phyloP scores from a whole-genome alignment of 192 early-diverging fungal genomes.

The Umbelopsis sp. region DNA sequence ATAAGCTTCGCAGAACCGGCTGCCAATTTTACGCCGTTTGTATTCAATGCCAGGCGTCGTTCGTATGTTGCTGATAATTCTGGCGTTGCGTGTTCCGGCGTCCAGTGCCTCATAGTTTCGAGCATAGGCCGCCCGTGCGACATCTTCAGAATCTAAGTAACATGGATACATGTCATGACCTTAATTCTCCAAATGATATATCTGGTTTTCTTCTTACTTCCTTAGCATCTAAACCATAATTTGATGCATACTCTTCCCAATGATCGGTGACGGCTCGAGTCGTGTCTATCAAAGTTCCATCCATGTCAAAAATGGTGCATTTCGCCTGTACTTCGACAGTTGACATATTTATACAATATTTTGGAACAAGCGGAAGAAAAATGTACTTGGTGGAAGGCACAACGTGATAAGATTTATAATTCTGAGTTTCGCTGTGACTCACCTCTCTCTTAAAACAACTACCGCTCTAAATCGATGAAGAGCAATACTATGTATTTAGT shows the following conservation, averaged over 20 bases:
- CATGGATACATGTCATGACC: neutral
- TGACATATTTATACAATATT: too few relatives aligned
- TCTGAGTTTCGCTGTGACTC: too few relatives aligned
- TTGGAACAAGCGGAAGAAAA: too few relatives aligned
- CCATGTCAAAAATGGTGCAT: conserved; percentile 39
- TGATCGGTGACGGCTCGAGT: conserved; percentile 47
- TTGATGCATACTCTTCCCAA: conserved; percentile 46
- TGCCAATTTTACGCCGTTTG: conserved; percentile 47
- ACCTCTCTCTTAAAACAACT: too few relatives aligned
- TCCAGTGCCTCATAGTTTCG: conserved; percentile 50
- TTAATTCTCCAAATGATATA: too few relatives aligned
- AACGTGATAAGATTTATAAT: too few relatives aligned
- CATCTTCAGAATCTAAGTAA: conserved; percentile 37
- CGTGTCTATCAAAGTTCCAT: conserved; percentile 57
- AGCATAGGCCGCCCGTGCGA: conserved; percentile 56
- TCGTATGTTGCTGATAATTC: conserved; percentile 25
- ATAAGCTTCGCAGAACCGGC: conserved; percentile 45
- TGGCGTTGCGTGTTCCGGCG: conserved; percentile 32
- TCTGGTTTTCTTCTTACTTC: conserved; percentile 22
- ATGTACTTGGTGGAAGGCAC: too few relatives aligned
- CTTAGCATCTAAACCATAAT: conserved; percentile 41
- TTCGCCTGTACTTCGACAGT: neutral
- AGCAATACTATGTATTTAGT: too few relatives aligned
- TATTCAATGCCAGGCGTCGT: conserved; percentile 27
- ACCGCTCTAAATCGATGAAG: too few relatives aligned